Conservation (phyloP, 306 rosid genomes). For the Betula pendula region DNA sequence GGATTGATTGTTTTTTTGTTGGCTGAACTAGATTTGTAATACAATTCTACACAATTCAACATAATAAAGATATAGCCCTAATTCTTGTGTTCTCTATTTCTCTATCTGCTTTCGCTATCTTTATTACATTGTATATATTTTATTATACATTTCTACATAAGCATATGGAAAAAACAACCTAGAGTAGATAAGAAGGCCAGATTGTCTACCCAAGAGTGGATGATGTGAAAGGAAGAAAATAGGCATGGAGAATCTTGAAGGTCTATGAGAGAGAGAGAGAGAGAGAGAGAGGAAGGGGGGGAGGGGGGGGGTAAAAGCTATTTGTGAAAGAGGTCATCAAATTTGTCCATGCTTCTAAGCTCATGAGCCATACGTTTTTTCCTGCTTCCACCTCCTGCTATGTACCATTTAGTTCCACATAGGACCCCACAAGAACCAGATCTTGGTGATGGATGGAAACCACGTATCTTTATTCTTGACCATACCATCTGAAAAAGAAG, state of each 20-base stretch:
- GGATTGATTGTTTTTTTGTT: too few species aligned
- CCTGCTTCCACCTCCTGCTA: slow-evolving; percentile 90
- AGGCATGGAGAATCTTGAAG: background rate
- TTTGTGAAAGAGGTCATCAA: background rate
- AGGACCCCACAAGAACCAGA: slow-evolving; percentile 89
- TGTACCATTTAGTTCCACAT: slow-evolving; percentile 92
- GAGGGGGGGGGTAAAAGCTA: too few species aligned
- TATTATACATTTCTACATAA: background rate
- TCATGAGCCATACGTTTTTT: slow-evolving; percentile 71
- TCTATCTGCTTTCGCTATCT: too few species aligned
- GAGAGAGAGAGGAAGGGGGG: background rate
- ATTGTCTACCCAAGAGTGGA: background rate
- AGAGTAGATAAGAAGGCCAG: background rate
- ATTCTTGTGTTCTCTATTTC: too few species aligned
- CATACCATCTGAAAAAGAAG: slow-evolving; percentile 78
- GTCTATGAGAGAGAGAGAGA: background rate
- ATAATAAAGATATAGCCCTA: too few species aligned
- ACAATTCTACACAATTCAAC: too few species aligned
- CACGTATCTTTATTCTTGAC: slow-evolving; percentile 78
- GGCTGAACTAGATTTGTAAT: too few species aligned
- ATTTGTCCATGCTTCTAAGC: slow-evolving; percentile 8
- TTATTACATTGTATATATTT: too few species aligned
- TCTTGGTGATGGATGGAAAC: slow-evolving; percentile 94
- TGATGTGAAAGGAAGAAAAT: background rate
- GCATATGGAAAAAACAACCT: background rate